Evolutionary conservation across 306 rosid species (phyloP), one percentile per base, ranked within the genome.

Genomic region (Canavalia ensiformis): DNA sequence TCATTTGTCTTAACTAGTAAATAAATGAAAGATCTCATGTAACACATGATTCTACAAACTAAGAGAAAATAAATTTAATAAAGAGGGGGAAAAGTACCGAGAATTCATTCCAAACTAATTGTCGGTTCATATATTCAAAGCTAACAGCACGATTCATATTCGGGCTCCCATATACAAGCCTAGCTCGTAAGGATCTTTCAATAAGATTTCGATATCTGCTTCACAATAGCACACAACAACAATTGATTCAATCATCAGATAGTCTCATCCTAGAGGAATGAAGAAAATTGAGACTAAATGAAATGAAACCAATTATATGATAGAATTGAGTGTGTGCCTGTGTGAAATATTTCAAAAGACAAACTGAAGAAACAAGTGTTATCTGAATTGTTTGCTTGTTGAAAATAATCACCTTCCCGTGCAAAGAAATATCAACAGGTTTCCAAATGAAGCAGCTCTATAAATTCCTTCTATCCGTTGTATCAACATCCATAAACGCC

Each of bases 91-190:
- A 49, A 79, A 52, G 64, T 93, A 96, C 97, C 90, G 98, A 96
- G 87, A 96, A 96, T 87, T 96, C 97, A 82, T 96, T 96, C 98
- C 99, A 96, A 82, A 96, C 99, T 88, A 96, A 87, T 77, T 96
- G 98, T 74, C 98, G 90, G 79, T 96, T 96, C 99, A 96, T 96
- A 87, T 96, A 96, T 86, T 96, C 98, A 75, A 96, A 96, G 92
- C 99, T 96, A 79, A 96, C 99, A 81, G 98, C 94, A 46, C 98
- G 91, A 84, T 92, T 96, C 99, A 96, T 96, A 80, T 90, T 90
- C 47, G 98, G 97, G 88, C 90, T 92, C 80, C 94, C 99, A 90
- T 96, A 96, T 55, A 96, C 97, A 85, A 96, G 98, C 89, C 99
- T 90, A 44, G 99, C 98, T 80, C 76, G 88, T 51, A 96, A 86